These are phyloP conservation scores for Solanum hybrid DNA, from an alignment of 305 asterid genomes.

Conservation along the genomic window DNA sequence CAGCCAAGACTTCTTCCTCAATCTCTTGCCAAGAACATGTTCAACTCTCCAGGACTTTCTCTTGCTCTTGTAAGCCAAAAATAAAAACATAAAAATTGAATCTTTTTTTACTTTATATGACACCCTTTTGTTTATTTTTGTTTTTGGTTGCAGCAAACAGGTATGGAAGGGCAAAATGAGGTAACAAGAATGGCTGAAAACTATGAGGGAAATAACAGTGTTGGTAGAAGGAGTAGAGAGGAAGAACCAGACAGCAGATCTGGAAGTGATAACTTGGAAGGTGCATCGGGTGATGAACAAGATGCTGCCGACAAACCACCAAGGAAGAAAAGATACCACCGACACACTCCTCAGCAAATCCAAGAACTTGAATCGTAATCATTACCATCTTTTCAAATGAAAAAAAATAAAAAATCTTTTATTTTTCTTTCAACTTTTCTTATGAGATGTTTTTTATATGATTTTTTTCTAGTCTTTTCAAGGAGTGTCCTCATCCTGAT, in stretches of 20 bases:
- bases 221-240: slow-evolving; percentile 63
- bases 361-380: slow-evolving; percentile 86
- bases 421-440: background rate
- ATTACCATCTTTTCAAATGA: background rate
- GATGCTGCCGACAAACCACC: slow-evolving; percentile 59
- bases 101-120: background rate
- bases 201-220: background rate
- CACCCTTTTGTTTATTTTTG: background rate
- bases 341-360: slow-evolving; percentile 98
- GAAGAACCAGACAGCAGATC: slow-evolving; percentile 91
- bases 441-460: background rate
- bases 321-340: slow-evolving; percentile 85
- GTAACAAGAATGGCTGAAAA: slow-evolving; percentile 18
- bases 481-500: slow-evolving; percentile 94
- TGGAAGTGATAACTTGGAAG: slow-evolving; percentile 75
- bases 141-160: slow-evolving; percentile 47
- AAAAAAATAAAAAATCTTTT: background rate
- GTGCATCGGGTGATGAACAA: slow-evolving; percentile 69
- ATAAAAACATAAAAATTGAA: background rate
- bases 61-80: slow-evolving; percentile 52
- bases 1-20: slow-evolving; percentile 54
- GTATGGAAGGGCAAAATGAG: slow-evolving; percentile 71
- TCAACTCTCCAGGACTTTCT: slow-evolving; percentile 70
- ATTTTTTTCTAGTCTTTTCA: slow-evolving; percentile 41
- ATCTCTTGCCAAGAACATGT: slow-evolving; percentile 44